Evolutionary conservation across 495 filamentous ascomycete species (phyloP).

Genomic region (Neurospora terricola): DNA sequence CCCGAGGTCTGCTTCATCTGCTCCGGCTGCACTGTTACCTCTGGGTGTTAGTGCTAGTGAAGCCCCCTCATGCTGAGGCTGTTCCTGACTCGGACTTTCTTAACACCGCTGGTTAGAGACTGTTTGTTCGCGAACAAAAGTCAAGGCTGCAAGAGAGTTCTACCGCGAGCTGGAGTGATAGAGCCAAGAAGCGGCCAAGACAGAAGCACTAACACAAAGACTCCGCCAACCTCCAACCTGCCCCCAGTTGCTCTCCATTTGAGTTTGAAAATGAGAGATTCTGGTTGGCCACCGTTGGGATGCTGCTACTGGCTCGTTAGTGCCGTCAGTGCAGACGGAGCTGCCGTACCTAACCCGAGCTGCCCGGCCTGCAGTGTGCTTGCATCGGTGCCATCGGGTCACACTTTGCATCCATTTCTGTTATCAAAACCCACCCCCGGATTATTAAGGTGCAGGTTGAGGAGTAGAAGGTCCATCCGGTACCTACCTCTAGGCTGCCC

Average conservation of each 20-base stretch:
- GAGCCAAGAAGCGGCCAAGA: conserved; percentile 6
- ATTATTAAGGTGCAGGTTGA: background rate
- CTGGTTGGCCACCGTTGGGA: background rate
- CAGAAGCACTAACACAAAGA: background rate
- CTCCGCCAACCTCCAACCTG: background rate
- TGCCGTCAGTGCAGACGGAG: background rate
- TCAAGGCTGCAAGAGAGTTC: background rate
- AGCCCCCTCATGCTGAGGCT: background rate
- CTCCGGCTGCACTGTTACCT: background rate
- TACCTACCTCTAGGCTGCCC: background rate
- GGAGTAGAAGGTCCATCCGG: background rate
- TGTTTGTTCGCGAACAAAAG: background rate
- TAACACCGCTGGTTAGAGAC: background rate
- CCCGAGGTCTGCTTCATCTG: background rate
- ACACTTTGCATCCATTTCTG: background rate
- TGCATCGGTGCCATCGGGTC: background rate
- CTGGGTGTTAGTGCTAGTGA: background rate
- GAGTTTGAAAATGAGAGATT: background rate
- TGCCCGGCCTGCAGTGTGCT: background rate
- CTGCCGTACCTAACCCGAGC: background rate
- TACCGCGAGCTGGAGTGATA: background rate
- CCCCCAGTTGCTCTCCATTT: background rate
- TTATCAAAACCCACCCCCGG: background rate
- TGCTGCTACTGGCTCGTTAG: background rate
- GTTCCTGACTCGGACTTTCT: background rate